Evolutionary conservation across 345 rosid species (phyloP).

Genomic region (Murraya koenigii): DNA sequence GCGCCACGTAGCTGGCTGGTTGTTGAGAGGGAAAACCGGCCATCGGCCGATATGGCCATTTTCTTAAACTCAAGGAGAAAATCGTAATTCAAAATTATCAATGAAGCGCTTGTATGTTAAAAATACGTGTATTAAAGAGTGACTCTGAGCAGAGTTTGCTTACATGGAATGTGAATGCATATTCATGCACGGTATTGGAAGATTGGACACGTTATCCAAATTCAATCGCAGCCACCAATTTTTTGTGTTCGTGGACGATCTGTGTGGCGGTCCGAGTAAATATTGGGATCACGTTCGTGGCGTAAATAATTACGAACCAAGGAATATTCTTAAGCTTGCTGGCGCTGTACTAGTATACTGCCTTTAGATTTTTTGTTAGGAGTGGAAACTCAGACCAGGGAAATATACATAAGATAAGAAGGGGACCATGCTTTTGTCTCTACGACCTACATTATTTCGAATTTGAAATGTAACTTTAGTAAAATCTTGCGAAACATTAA

Average conservation of each 20-base stretch:
- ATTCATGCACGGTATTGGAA: constrained; percentile 39
- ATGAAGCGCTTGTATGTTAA: constrained; percentile 9
- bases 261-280: background rate
- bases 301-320: constrained; percentile 10
- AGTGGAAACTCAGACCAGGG: background rate
- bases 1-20: constrained; percentile 40
- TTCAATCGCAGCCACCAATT: constrained; percentile 64
- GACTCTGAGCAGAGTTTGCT: constrained; percentile 17
- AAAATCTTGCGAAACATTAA: background rate
- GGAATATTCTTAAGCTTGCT: constrained; percentile 25
- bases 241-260: constrained; percentile 19
- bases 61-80: constrained; percentile 13
- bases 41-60: constrained; percentile 64
- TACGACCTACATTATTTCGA: background rate
- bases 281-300: background rate
- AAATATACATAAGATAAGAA: too few relatives aligned
- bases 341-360: background rate
- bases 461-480: background rate
- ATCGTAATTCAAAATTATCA: constrained; percentile 2
- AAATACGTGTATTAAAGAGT: background rate
- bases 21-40: constrained; percentile 57
- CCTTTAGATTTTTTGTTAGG: background rate
- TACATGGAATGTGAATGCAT: constrained; percentile 17
- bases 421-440: background rate
- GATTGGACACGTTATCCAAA: constrained; percentile 69